A percentile compares a stretch with the other conserved stretches of the same genome.
Evolutionary conservation across 1,139 yeast species (phyloP).

Genomic region (Pichia sp.): DNA sequence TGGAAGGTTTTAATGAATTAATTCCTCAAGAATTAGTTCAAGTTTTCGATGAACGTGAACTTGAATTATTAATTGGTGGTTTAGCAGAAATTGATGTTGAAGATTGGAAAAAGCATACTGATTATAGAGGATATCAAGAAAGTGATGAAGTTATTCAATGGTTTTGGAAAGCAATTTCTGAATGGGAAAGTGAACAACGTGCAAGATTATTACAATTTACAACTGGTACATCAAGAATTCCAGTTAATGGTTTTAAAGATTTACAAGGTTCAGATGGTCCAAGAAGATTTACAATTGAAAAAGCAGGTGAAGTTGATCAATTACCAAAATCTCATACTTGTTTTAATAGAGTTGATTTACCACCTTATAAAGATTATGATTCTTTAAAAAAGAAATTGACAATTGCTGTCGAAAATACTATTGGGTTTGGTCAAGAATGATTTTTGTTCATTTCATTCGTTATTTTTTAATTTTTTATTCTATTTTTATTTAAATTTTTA

Average conservation of each 20-base stretch:
- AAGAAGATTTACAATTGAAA: conserved; percentile 94
- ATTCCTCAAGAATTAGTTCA: conserved; percentile 95
- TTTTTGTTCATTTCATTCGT: not conserved
- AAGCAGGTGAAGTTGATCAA: conserved; percentile 91
- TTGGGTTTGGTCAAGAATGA: conserved; percentile 83
- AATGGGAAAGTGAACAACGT: conserved; percentile 95
- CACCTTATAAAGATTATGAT: conserved; percentile 55
- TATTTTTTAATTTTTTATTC: not conserved
- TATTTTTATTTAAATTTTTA: not conserved
- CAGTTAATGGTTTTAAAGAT: conserved; percentile 97
- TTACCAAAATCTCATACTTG: conserved; percentile 90
- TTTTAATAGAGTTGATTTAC: conserved; percentile 62
- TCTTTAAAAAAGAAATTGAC: conserved; percentile 55
- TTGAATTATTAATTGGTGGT: conserved; percentile 95
- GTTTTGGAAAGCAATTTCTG: conserved; percentile 94
- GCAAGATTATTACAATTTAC: conserved; percentile 94
- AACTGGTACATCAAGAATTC: conserved; percentile 97
- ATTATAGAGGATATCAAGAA: conserved; percentile 95
- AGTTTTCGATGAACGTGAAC: conserved; percentile 95
- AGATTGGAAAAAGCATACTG: conserved; percentile 98
- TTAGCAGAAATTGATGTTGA: conserved; percentile 95
- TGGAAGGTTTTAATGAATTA: conserved; percentile 94
- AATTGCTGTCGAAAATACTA: conserved; percentile 63
- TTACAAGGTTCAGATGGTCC: conserved; percentile 99
- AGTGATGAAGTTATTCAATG: conserved; percentile 94